Evolutionary conservation across 2,329 filamentous ascomycete genomes (phyloP).

Genomic region (Pseudocercospora vitis): DNA sequence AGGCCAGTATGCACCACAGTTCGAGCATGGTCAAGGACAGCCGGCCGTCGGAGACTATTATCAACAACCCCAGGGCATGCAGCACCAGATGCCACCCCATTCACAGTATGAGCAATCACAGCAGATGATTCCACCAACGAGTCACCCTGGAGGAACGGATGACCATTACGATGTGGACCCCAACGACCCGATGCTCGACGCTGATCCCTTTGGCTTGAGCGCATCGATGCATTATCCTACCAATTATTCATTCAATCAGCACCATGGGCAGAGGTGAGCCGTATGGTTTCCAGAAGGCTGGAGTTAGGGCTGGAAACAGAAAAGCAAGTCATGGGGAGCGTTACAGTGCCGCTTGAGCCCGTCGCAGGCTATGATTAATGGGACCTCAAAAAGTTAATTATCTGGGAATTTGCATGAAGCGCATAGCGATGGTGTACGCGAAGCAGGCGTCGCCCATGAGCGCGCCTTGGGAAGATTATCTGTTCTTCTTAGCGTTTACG

Average conservation of each 20-base stretch:
- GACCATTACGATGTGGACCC: conserved; percentile 56
- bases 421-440: conserved; percentile 21
- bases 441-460: not conserved
- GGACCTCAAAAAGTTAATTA: not conserved
- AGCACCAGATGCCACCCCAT: conserved; percentile 18
- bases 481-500: conserved; percentile 1
- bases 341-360: conserved; percentile 18
- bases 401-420: conserved; percentile 5
- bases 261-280: conserved; percentile 20
- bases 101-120: conserved; percentile 20
- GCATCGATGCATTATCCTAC: conserved; percentile 68
- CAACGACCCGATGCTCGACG: conserved; percentile 85
- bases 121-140: conserved; percentile 27
- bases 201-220: conserved; percentile 88
- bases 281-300: not conserved
- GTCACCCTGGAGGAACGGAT: conserved; percentile 20
- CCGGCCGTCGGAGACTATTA: conserved; percentile 32
- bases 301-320: conserved; percentile 1
- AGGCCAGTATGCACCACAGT: conserved; percentile 32
- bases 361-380: conserved; percentile 24
- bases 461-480: not conserved
- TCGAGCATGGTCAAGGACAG: conserved; percentile 25
- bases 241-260: conserved; percentile 27
- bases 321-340: conserved; percentile 9
- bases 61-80: conserved; percentile 19